Conservation (phyloP, 371 early-diverging fungal species). For the Mortierella sp. region DNA sequence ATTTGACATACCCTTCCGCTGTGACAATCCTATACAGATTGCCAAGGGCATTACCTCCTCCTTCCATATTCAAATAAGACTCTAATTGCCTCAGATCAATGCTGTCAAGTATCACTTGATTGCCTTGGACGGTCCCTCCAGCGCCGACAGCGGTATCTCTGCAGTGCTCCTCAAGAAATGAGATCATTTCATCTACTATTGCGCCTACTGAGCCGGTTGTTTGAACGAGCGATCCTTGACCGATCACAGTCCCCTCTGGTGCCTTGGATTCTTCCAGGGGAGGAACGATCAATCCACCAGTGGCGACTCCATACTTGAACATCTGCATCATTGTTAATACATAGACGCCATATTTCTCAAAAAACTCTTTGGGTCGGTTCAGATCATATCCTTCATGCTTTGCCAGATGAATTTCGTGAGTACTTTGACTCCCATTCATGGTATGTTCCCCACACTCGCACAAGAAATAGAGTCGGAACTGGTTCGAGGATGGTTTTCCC, state of each 20-base stretch:
- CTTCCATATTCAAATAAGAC: constrained; percentile 3
- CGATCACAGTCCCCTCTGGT: background rate
- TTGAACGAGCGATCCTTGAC: background rate
- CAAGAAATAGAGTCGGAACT: constrained; percentile 26
- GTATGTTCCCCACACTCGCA: constrained; percentile 38
- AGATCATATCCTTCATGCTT: constrained; percentile 31
- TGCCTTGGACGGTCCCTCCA: background rate
- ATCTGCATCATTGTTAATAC: background rate
- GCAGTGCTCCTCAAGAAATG: background rate
- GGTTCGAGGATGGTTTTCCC: background rate
- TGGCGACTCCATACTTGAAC: constrained; percentile 10
- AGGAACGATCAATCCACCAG: constrained; percentile 2
- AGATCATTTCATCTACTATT: constrained; percentile 12
- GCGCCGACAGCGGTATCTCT: background rate
- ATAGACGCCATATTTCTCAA: constrained; percentile 5
- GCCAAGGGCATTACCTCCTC: background rate
- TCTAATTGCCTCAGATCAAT: constrained; percentile 16
- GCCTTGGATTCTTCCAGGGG: constrained; percentile 1
- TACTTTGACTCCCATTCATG: background rate
- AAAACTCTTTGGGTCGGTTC: constrained; percentile 21
- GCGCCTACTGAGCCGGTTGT: background rate
- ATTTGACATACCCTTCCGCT: constrained; percentile 22
- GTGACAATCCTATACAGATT: constrained; percentile 23
- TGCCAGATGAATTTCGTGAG: constrained; percentile 31
- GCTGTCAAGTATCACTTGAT: background rate